Evolutionary conservation across 2,329 filamentous ascomycete species (phyloP), one percentile per base, ranked within the genome.

Genomic region (Colletotrichum scovillei): DNA sequence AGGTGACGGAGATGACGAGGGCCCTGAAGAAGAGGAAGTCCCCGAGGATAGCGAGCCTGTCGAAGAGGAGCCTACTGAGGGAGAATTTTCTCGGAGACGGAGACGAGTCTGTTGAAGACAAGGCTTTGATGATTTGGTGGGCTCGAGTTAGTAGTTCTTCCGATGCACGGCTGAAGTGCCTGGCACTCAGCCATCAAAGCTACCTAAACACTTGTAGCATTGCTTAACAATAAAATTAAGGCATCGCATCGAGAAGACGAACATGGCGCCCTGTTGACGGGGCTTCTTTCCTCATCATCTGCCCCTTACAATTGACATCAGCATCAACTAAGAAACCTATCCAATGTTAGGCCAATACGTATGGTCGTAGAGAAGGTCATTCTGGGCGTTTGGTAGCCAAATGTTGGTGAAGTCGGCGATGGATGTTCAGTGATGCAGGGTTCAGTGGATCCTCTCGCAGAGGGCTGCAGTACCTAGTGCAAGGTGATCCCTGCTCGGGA

Each of bases 401-500:
- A n/a, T n/a, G 6, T 46, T 46, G 42, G 16, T 9, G 14, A 35
- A 53, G 42, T 24, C 4, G 46, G 24, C 7, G 42, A 42, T 38
- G 59, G n/a, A 30, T 42, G 38, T 16, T 0, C 38, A 42, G 38
- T 42, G 12, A 16, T 55, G 8, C 9, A 62, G 19, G 46, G n/a
- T 4, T 3, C 19, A 49, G 64, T 60, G 59, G 42, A 57, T 24
- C 46, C 46, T 19, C 14, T 12, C 28, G 32, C 28, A 22, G 35
- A 52, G 19, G 11, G 26, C 14, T 11, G 46, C 19, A 32, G 35
- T 35, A 30, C 30, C 30, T 30, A 22, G 46, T 19, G 63, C n/a
- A 35, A n/a, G 49, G 63, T 56, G 30, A 46, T 9, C 69, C 58
- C 69, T 64, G 69, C 53, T 53, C 59, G 66, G 65, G 38, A 49